phyloP scores from a whole-genome alignment of 306 rosid genomes.

The Ammopiptanthus mongolicus region DNA sequence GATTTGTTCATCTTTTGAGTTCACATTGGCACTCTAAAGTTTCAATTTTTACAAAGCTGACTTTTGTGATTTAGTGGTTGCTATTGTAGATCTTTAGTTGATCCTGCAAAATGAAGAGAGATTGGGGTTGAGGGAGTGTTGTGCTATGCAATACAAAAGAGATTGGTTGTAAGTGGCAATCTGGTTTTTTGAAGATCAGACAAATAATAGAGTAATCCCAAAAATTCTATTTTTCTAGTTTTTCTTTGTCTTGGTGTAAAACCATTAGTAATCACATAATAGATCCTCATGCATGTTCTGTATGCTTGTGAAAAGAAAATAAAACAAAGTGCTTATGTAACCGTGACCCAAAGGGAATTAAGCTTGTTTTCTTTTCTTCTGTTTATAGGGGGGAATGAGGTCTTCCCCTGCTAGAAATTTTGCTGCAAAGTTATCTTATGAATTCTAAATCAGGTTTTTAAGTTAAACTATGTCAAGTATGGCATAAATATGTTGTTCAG shows the following conservation, averaged over 20 bases:
- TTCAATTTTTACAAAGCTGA: background rate
- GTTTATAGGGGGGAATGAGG: background rate
- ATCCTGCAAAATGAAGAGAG: constrained; percentile 12
- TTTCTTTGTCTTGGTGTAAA: background rate
- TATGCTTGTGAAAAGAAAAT: background rate
- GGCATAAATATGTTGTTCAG: background rate
- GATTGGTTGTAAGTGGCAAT: background rate
- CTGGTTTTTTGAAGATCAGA: constrained; percentile 11
- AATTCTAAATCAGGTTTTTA: background rate
- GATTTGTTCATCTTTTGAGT: background rate
- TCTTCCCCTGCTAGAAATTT: background rate
- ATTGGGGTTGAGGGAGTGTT: background rate
- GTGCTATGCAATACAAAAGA: background rate
- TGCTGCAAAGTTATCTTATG: background rate
- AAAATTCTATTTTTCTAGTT: background rate
- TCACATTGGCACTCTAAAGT: background rate
- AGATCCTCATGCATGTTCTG: constrained; percentile 4
- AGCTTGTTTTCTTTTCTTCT: background rate
- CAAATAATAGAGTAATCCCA: background rate
- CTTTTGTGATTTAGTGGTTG: background rate
- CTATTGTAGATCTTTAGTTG: constrained; percentile 25
- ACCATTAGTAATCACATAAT: background rate
- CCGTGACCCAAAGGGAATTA: background rate
- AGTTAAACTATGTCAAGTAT: background rate
- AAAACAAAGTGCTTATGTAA: background rate